Base-by-base conservation (phyloP, 345 rosid species). In the Turritis glabra region DNA sequence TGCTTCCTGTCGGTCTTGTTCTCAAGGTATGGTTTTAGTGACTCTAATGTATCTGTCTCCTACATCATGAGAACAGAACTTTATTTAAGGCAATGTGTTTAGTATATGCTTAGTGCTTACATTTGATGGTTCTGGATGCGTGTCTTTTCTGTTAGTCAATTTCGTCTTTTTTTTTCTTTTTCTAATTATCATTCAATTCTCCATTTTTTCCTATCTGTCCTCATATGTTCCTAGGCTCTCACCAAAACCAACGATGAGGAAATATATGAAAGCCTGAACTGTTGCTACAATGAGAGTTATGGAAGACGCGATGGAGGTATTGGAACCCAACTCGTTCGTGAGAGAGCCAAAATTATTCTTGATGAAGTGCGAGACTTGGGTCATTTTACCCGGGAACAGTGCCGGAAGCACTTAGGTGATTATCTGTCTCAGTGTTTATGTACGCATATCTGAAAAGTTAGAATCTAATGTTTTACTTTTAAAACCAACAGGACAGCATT, bases 1-100 rank as follows among this genome's bases (percentile, higher is more conserved):
- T 95, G 81, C 91, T 95, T 80, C 97, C 99, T 62, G 92, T 84
- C 27, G 97, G 97, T 23, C 52, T 95, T 74, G 87, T 92, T 77
- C 83, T 95, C 78, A 95, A 92, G 97, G 99, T 95, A 57, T 54
- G 55, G 48, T 76, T 63, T 70, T 63, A 43, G 71, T 61, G 60
- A 21, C 33, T 71, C 35, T 22, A 41, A 23, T 29, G 43, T 18
- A 38, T 59, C 21, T 32, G 25, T 26, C 59, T 69, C 8, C 25
- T 62, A 17, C 15, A 25, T 54, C 65, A 17, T 23, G 25, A 63
- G 38, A 27, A 32, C 7, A 43, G 0, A 48, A 26, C 1, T 50
- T 38, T 35, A 37, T 25, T 52, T 43, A 30, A 41, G 51, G 29
- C 35, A 13, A 55, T 46, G 1, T 22, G 17, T 51, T 32, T 51